Base-by-base conservation (phyloP, 176 grass and related monocot species). In the Elaeis guineensis region DNA sequence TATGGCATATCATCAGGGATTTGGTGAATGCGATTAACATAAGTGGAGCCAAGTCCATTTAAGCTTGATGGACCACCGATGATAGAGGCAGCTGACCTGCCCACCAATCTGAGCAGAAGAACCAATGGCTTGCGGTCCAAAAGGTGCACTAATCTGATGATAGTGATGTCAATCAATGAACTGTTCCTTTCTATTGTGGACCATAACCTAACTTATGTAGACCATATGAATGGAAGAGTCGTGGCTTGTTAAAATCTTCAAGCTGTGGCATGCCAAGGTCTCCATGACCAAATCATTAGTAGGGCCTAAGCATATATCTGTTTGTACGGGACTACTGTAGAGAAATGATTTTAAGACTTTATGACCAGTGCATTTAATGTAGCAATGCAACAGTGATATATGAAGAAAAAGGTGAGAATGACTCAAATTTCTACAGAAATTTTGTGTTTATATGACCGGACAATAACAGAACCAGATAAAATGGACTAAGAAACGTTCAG, bases 281-380 rank as follows among this genome's bases (percentile, higher is more conserved):
- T 21, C 65, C 50, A 24, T 50, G 54, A 65, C 35, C 35, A 44
- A 44, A 44, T 44, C 35, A 44, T 44, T 44, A 64, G 55, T 61
- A 49, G 50, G 69, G 62, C 64, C 26, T 57, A 70, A 63, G 24
- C 62, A 74, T 26, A 74, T 74, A 74, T 50, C 62, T 55, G 51
- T 63, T 55, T 63, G 64, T 55, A 52, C n/a, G 18, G 24, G 48
- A 63, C 52, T 54, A 57, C 21, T 53, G 32, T 63, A 51, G 50
- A 19, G 64, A 74, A 74, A 63, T 29, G 9, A 24, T 23, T 44
- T 18, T 51, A 64, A 76, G 66, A 30, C 32, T 17, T 67, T 56
- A 70, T 52, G 54, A 17, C 58, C 39, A 75, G 26, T 57, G 28
- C 54, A 85, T 86, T 86, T 77, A 79, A 71, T 90, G 58, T 54